phyloP scores from a whole-genome alignment of 2,329 filamentous ascomycete genomes.

The Alternaria novae-zelandiae region DNA sequence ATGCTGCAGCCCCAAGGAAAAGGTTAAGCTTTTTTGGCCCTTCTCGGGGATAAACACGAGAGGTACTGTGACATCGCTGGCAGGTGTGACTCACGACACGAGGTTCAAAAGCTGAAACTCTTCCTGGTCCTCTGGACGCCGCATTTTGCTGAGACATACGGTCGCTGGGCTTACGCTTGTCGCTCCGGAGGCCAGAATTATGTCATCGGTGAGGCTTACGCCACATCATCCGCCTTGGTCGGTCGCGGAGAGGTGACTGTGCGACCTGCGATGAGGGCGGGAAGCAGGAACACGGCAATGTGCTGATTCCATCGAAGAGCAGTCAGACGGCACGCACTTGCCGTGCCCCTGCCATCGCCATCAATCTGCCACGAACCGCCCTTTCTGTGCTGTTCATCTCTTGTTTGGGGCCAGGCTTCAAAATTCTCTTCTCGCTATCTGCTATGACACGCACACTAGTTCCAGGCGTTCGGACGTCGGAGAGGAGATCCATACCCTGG shows the following conservation, averaged over 20 bases:
- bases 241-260: neutral
- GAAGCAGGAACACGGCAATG: neutral
- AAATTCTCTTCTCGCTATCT: neutral
- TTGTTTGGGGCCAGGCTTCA: neutral
- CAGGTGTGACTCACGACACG: neutral
- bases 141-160: neutral
- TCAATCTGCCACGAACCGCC: neutral
- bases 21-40: neutral
- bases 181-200: neutral
- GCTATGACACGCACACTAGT: slow-evolving; percentile 4
- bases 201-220: neutral
- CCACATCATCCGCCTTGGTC: neutral
- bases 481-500: slow-evolving; percentile 15
- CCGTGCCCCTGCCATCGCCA: neutral
- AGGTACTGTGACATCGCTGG: neutral
- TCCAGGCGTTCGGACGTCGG: slow-evolving; percentile 9
- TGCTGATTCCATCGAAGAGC: neutral
- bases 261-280: neutral
- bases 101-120: neutral
- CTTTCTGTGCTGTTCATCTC: neutral
- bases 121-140: neutral
- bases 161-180: neutral
- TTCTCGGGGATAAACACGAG: neutral
- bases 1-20: neutral
- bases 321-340: neutral